These are phyloP conservation scores for Angomonas deanei DNA, from an alignment of 208 protist genomes.

Conservation along the genomic window DNA sequence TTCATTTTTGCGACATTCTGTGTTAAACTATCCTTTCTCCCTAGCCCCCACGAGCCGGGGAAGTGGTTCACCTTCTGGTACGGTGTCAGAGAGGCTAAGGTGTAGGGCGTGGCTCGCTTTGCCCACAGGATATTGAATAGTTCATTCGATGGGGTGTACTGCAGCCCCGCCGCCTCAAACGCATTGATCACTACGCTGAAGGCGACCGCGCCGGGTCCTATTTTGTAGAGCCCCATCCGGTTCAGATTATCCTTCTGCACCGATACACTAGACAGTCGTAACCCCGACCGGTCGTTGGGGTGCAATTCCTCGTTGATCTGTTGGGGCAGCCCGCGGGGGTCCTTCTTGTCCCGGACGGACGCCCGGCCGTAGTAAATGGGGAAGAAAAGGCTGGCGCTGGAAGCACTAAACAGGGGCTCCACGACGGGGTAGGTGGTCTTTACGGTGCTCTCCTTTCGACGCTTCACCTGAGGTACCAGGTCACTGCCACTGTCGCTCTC, in stretches of 20 bases:
- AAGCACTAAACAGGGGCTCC: slow-evolving; percentile 47
- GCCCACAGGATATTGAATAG: slow-evolving; percentile 90
- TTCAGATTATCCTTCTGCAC: slow-evolving; percentile 81
- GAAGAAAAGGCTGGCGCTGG: slow-evolving; percentile 70
- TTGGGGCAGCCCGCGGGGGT: slow-evolving; percentile 35
- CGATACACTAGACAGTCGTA: slow-evolving; percentile 37
- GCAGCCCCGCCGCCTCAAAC: slow-evolving; percentile 77
- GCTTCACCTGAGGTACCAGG: neutral
- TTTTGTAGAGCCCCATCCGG: slow-evolving; percentile 86
- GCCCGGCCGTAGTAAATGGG: slow-evolving; percentile 52
- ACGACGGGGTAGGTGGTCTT: slow-evolving; percentile 43
- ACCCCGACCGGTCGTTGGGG: slow-evolving; percentile 45
- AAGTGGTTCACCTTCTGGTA: slow-evolving; percentile 91
- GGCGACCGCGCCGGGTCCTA: slow-evolving; percentile 86
- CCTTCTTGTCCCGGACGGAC: slow-evolving; percentile 16
- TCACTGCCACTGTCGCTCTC: slow-evolving; percentile 7
- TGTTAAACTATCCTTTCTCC: slow-evolving; percentile 85
- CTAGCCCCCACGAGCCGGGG: slow-evolving; percentile 88
- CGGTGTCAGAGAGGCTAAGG: slow-evolving; percentile 56
- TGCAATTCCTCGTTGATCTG: slow-evolving; percentile 65
- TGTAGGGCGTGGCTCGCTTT: slow-evolving; percentile 81
- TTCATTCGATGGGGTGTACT: slow-evolving; percentile 80
- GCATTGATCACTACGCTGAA: slow-evolving; percentile 87
- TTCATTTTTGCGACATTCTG: slow-evolving; percentile 78
- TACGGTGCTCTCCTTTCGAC: neutral